phyloP scores from a whole-genome alignment of 208 protist genomes.

The Trypanosoma cruzi region DNA sequence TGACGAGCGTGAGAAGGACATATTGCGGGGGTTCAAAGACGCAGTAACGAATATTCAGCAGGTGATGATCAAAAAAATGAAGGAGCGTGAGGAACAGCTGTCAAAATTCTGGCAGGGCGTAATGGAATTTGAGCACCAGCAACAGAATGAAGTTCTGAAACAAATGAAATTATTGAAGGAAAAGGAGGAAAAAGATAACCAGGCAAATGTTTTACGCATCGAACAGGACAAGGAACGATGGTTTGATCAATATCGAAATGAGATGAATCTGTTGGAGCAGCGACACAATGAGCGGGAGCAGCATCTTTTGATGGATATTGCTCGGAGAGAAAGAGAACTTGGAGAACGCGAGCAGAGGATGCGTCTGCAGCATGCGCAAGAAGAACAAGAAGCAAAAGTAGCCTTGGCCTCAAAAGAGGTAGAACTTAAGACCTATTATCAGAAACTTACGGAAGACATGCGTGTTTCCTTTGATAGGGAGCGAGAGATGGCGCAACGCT shows the following conservation, averaged over 20 bases:
- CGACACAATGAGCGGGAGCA: conserved; percentile 50
- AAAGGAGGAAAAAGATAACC: conserved; percentile 44
- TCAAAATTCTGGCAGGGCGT: conserved; percentile 40
- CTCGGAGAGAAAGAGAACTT: conserved; percentile 51
- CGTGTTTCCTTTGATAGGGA: conserved; percentile 41
- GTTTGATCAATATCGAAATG: conserved; percentile 30
- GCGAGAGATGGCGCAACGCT: conserved; percentile 37
- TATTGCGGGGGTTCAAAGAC: conserved; percentile 34
- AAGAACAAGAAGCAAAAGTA: conserved; percentile 43
- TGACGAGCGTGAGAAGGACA: conserved; percentile 39
- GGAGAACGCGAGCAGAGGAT: conserved; percentile 47
- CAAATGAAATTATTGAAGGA: conserved; percentile 31
- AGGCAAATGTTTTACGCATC: conserved; percentile 28
- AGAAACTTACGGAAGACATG: conserved; percentile 46
- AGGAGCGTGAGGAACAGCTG: conserved; percentile 46
- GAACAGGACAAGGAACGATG: conserved; percentile 54
- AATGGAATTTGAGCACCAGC: conserved; percentile 28
- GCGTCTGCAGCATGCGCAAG: conserved; percentile 32
- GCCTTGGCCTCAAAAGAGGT: conserved; percentile 40
- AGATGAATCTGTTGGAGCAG: conserved; percentile 34
- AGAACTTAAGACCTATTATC: conserved; percentile 54
- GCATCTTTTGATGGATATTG: conserved; percentile 45
- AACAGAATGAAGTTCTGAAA: conserved; percentile 38
- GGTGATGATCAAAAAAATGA: conserved; percentile 36
- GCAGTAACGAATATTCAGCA: conserved; percentile 23